Evolutionary conservation across 1,139 yeast species (phyloP).

Genomic region (Sugiyamaella neomexicana): DNA sequence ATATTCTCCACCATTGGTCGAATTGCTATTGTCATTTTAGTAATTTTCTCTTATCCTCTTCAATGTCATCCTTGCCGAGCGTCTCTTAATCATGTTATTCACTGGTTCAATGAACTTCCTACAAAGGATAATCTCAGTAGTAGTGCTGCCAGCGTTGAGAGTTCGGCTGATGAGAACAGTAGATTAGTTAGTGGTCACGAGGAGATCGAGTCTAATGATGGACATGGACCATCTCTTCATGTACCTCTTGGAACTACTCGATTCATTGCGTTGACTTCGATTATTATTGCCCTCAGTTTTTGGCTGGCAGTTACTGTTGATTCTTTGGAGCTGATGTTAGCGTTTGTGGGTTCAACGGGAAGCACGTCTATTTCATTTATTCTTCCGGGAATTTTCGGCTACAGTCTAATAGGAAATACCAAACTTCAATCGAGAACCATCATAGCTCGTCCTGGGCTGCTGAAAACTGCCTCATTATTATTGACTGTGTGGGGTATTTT

Average conservation of each 20-base stretch:
- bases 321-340: slow-evolving; percentile 81
- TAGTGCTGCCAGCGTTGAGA: slow-evolving; percentile 3
- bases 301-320: slow-evolving; percentile 72
- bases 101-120: slow-evolving; percentile 45
- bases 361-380: slow-evolving; percentile 92
- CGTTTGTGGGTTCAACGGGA: slow-evolving; percentile 94
- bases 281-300: slow-evolving; percentile 63
- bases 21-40: slow-evolving; percentile 75
- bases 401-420: slow-evolving; percentile 47
- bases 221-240: slow-evolving; percentile 23
- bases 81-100: slow-evolving; percentile 71
- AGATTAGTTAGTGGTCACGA: slow-evolving; percentile 11
- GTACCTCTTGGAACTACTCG: slow-evolving; percentile 52
- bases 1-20: slow-evolving; percentile 64
- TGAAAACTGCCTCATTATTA: slow-evolving; percentile 60
- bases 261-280: slow-evolving; percentile 64
- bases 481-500: slow-evolving; percentile 72
- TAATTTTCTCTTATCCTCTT: slow-evolving; percentile 82
- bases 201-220: slow-evolving; percentile 13
- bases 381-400: slow-evolving; percentile 89
- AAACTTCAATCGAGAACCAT: slow-evolving; percentile 20
- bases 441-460: slow-evolving; percentile 33
- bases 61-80: slow-evolving; percentile 92
- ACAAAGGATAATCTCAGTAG: slow-evolving; percentile 1
- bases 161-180: slow-evolving; percentile 19